phyloP scores from a whole-genome alignment of 495 filamentous ascomycete genomes.

The Daldinia decipiens region DNA sequence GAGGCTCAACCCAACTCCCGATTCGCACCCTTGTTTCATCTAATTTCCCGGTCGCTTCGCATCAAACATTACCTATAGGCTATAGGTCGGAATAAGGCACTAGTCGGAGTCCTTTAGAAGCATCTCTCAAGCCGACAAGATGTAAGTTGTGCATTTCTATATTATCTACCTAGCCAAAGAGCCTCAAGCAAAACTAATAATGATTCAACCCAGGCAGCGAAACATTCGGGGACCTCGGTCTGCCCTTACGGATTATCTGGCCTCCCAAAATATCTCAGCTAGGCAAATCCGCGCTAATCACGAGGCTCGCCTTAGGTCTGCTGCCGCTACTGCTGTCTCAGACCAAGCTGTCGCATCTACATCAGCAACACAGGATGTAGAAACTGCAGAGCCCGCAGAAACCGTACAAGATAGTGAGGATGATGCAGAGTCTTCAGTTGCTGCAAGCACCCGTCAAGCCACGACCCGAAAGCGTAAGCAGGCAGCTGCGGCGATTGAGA shows the following conservation, averaged over 20 bases:
- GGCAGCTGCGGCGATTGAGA: conserved; percentile 71
- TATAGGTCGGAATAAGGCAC: background rate
- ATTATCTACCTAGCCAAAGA: background rate
- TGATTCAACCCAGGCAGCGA: background rate
- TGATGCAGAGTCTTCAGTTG: background rate
- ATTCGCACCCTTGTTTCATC: background rate
- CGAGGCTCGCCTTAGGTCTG: conserved; percentile 53
- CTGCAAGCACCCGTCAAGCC: conserved; percentile 43
- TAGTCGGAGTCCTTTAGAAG: background rate
- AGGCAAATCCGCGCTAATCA: conserved; percentile 75
- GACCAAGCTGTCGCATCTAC: background rate
- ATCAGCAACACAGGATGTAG: background rate
- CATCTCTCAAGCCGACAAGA: background rate
- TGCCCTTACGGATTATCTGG: conserved; percentile 83
- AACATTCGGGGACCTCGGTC: conserved; percentile 60
- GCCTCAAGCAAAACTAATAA: conserved; percentile 9
- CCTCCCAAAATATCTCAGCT: conserved; percentile 92
- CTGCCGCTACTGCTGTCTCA: conserved; percentile 1
- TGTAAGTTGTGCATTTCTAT: conserved; percentile 8
- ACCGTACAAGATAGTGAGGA: conserved; percentile 1
- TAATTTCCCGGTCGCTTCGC: background rate
- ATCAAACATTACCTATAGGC: background rate
- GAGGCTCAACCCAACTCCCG: background rate
- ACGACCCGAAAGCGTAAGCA: conserved; percentile 61
- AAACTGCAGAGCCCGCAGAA: background rate